Evolutionary conservation across 345 rosid genomes (phyloP), one percentile per base, ranked within the genome.

Genomic region (Hevea brasiliensis): DNA sequence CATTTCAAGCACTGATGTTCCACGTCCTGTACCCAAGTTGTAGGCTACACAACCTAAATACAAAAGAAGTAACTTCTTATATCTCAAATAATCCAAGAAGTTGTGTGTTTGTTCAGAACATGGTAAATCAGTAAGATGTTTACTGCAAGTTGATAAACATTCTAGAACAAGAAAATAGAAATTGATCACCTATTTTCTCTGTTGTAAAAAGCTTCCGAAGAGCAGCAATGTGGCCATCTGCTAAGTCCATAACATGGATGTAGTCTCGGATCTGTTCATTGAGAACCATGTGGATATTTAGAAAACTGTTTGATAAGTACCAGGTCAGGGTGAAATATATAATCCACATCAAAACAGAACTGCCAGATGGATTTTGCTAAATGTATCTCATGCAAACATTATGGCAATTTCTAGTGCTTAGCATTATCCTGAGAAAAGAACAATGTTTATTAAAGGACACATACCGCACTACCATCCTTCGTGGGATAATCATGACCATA

Each of bases 201-300:
- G 89, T 55, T 41, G 86, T 65, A 68, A 89, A 85, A 18, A 92
- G 84, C 86, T 89, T 95, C 82, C 71, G 81, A 57, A 95, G 83
- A 51, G 98, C 98, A 67, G 93, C 94, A 3, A 90, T 87, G 79
- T 92, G 97, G 10, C 98, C 97, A 84, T 92, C 97, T 71, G 98
- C 99, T 56, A 95, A 84, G 84, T 92, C 98, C 96, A 95, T 90
- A 27, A 95, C 99, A 83, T 92, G 97, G 62, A 92, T 87, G 79
- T 95, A 95, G 74, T 95, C 99, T 81, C 97, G 84, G 18, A 95
- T 76, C 98, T 92, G 89, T 79, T 55, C 55, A 75, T 54, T 59
- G 11, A 76, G 14, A 32, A 62, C 18, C 40, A 40, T 40, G 27
- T 48, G 24, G 41, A 8, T 24, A 40, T 23, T 11, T 29, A 13